These are phyloP conservation scores for Euphorbia tirucalli DNA, from an alignment of 345 rosid genomes.

Conservation along the genomic window DNA sequence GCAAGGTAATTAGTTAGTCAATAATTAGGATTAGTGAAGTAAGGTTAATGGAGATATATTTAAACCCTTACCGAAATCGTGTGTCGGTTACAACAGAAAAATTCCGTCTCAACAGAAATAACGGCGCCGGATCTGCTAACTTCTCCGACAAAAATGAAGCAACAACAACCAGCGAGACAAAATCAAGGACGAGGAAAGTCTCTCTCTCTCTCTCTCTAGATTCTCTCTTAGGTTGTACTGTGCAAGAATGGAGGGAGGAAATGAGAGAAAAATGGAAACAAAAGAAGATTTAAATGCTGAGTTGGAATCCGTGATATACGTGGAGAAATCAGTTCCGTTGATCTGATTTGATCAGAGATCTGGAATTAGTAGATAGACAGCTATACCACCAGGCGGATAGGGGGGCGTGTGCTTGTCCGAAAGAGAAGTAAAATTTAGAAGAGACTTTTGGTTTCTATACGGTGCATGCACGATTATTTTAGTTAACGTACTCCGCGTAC, in stretches of 20 bases:
- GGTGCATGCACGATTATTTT: constrained; percentile 13
- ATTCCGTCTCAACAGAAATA: neutral
- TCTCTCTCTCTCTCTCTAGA: neutral
- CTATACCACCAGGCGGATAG: constrained; percentile 22
- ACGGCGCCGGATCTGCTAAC: constrained; percentile 22
- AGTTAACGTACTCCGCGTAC: constrained; percentile 25
- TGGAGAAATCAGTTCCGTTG: constrained; percentile 17
- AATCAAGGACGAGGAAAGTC: neutral
- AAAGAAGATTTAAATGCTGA: constrained; percentile 10
- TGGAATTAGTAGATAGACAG: constrained; percentile 17
- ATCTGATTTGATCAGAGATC: constrained; percentile 14
- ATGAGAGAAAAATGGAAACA: neutral
- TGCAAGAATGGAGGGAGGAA: neutral
- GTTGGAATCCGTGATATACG: constrained; percentile 13
- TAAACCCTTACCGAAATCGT: constrained; percentile 9
- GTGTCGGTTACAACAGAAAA: neutral
- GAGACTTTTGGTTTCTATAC: constrained; percentile 2
- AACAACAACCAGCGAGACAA: neutral
- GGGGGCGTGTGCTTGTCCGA: constrained; percentile 28
- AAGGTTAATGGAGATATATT: constrained; percentile 3
- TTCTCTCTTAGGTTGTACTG: constrained; percentile 1
- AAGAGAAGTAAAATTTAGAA: neutral
- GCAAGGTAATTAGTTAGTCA: neutral
- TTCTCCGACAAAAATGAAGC: neutral
- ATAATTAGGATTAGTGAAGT: neutral